phyloP scores from a whole-genome alignment of 495 filamentous ascomycete species.

The Trypethelium eluteriae region DNA sequence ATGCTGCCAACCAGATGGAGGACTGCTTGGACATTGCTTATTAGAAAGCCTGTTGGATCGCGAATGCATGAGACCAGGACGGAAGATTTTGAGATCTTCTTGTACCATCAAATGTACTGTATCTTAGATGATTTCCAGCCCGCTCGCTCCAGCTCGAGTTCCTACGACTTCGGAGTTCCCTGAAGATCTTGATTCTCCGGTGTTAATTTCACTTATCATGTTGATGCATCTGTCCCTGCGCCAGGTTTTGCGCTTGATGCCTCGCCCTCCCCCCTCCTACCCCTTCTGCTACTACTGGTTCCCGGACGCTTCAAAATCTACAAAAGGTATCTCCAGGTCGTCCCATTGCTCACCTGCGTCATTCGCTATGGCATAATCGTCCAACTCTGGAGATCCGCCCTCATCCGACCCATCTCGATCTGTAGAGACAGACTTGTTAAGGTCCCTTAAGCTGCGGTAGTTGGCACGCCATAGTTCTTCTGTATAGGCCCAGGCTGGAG shows the following conservation, averaged over 20 bases:
- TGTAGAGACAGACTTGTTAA: not conserved
- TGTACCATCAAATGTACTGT: too few species aligned
- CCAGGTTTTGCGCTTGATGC: not conserved
- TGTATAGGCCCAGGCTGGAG: constrained; percentile 52
- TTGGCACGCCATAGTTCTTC: constrained; percentile 37
- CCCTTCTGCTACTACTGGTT: not conserved
- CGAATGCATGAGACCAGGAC: too few species aligned
- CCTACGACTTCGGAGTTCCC: too few species aligned
- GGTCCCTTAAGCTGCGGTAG: not conserved
- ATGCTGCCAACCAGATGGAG: too few species aligned
- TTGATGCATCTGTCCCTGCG: not conserved
- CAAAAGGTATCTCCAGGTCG: not conserved
- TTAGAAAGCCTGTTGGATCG: too few species aligned
- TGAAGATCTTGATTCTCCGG: too few species aligned
- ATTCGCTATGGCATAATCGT: not conserved
- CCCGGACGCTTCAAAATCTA: not conserved
- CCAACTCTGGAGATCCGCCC: not conserved
- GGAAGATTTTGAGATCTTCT: too few species aligned
- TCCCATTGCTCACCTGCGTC: not conserved
- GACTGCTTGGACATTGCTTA: too few species aligned
- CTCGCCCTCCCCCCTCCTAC: not conserved
- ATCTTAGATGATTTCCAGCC: too few species aligned
- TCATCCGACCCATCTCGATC: not conserved
- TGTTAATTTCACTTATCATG: too few species aligned
- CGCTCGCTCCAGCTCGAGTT: too few species aligned